Base-by-base conservation (phyloP, 257 asterid genomes). In the Rhazya stricta region DNA sequence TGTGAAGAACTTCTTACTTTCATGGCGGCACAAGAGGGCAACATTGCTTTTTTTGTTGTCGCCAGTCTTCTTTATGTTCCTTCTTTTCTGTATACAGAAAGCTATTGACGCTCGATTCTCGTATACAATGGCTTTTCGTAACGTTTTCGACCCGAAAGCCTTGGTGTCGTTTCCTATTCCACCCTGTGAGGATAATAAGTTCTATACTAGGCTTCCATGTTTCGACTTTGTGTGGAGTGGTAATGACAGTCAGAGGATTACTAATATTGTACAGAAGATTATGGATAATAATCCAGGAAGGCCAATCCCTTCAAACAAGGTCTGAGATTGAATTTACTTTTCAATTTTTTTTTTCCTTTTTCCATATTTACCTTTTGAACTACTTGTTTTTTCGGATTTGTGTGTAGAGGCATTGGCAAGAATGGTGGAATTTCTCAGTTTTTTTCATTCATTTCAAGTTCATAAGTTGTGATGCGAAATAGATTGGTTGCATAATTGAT, bases 151-250 rank as follows among this genome's bases (percentile, higher is more conserved):
- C 62, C 80, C 83, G 10, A 15, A 51, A 32, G 11, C 77, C 10
- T 9, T 69, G 10, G 69, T 37, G 0, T 37, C 74, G 1, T 57
- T 61, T n/a, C 60, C 83, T 29, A 76, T 80, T 53, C 83, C 74
- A 0, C 77, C 80, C 25, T 80, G 83, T 61, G 80, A 80, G 57
- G 77, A 80, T 54, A 66, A 66, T 21, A 80, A 57, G 58, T 71
- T 62, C 57, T 76, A 39, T 43, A 62, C 60, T 29, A 65, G 58
- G 51, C 41, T 71, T 15, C 77, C 74, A 0, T 80, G 83, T 41
- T 63, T 21, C 23, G 83, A 80, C 67, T 80, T 80, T 37, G 67
- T 76, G 23, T 80, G 83, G 83, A 76, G 83, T 30, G 83, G 83
- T 0, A 80, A 80, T 72, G 75, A 5, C 21, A 80, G 80, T 39